Base-by-base conservation (phyloP, 1,284 basidiomycete species). In the Trichosporon coremiiforme region DNA sequence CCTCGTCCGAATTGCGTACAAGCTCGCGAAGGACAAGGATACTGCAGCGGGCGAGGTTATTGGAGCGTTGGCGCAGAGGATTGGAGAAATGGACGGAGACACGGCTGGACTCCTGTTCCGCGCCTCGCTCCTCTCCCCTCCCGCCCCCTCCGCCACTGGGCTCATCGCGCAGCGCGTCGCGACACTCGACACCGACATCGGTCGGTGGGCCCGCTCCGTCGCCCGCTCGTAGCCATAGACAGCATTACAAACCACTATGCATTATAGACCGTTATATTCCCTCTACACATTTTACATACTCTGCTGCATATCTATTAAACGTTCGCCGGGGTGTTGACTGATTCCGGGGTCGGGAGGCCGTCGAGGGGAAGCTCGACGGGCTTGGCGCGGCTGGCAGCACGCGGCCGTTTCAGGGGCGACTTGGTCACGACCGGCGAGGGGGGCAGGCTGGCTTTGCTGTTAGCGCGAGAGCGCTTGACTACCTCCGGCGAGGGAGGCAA, bases 91-190 rank as follows among this genome's bases (percentile, higher is more conserved):
- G n/a, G 50, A 62, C 36, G 22, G 31, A 22, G 41, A 15, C 9
- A 66, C 25, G 4, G 57, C 55, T 17, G 72, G 67, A 41, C 45
- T 66, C 9, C 70, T 73, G 45, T 73, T 73, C 68, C 66, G 70
- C 66, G 36, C 66, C 1, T 69, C 70, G 12, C 72, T 73, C 31
- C 7, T 7, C 12, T 6, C n/a, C n/a, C 4, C 7, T 9, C 50
- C 8, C n/a, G 17, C 38, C 50, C 13, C 12, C 36, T 33, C 66
- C 8, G 20, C 22, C 15, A 15, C 20, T 36, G 35, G 2, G 22
- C 12, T 7, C 8, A 66, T 72, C 13, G 64, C 66, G 1, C 29
- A 22, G 7, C 64, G 68, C 3, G 50, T 70, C 9, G 71, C 68
- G 9, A 15, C 20, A 4, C 47, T 72, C 38, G 47, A 68, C 17